Evolutionary conservation across 768 basidiomycete species (phyloP).

Genomic region (Sarcomyxa edulis): DNA sequence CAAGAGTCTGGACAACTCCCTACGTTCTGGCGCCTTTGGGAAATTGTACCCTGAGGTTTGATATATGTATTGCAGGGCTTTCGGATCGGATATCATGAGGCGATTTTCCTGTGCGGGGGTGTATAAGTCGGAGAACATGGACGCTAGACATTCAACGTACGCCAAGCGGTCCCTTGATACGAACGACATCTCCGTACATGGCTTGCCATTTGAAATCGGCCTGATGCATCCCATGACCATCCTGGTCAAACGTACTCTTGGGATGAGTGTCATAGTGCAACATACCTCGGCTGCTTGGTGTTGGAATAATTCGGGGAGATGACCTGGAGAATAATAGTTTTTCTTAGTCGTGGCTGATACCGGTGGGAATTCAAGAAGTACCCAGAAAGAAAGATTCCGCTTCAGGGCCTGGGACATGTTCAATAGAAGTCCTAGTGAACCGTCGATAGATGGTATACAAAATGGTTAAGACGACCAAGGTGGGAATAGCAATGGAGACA

Average conservation of each 20-base stretch:
- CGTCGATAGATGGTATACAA: slow-evolving; percentile 27
- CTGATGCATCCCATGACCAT: too few relatives aligned
- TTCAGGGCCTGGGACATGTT: slow-evolving; percentile 43
- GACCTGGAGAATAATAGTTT: slow-evolving; percentile 26
- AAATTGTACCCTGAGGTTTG: slow-evolving; percentile 38
- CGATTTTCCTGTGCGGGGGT: slow-evolving; percentile 30
- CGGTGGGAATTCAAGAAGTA: slow-evolving; percentile 12
- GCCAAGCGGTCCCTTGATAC: slow-evolving; percentile 31
- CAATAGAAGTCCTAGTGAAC: too few relatives aligned
- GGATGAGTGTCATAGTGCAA: too few relatives aligned
- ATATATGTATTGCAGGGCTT: slow-evolving; percentile 41
- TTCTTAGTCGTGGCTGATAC: background rate
- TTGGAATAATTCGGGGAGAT: slow-evolving; percentile 43
- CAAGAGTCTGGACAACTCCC: slow-evolving; percentile 28
- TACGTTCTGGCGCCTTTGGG: slow-evolving; percentile 31
- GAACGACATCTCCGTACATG: slow-evolving; percentile 34
- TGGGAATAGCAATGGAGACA: background rate
- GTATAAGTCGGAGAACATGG: background rate
- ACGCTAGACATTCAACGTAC: slow-evolving; percentile 15
- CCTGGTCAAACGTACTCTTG: too few relatives aligned
- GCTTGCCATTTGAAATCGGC: slow-evolving; percentile 41
- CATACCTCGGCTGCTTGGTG: slow-evolving; percentile 42
- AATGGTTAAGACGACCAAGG: slow-evolving; percentile 9
- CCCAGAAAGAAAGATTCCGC: slow-evolving; percentile 46
- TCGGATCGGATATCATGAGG: slow-evolving; percentile 42